phyloP scores from a whole-genome alignment of 164 flowering plant species.

The Dillenia turbinata region DNA sequence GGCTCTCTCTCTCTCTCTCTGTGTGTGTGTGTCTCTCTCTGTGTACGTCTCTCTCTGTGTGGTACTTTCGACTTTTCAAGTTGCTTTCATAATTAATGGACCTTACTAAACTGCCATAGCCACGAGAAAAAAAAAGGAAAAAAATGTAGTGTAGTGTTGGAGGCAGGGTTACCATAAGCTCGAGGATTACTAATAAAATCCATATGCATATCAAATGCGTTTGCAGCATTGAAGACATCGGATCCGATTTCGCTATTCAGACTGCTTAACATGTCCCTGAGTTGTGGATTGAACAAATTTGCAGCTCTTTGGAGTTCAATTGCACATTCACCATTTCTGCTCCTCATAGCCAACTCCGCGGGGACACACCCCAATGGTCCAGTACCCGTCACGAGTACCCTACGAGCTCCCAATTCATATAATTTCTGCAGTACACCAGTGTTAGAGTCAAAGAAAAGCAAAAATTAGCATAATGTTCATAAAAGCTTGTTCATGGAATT shows the following conservation, averaged over 20 bases:
- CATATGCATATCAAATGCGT: slow-evolving; percentile 25
- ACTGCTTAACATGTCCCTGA: slow-evolving; percentile 28
- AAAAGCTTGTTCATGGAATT: too few species aligned
- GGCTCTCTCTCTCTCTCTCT: too few species aligned
- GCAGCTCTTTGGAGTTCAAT: slow-evolving; percentile 48
- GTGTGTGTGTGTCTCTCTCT: too few species aligned
- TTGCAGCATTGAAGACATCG: slow-evolving; percentile 37
- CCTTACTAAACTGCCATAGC: neutral
- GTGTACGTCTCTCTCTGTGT: too few species aligned
- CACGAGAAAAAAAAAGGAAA: neutral
- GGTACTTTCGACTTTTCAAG: too few species aligned
- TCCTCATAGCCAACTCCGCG: slow-evolving; percentile 46
- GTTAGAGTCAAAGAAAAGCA: neutral
- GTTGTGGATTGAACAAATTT: slow-evolving; percentile 47
- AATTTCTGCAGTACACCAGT: slow-evolving; percentile 41
- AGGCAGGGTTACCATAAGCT: slow-evolving; percentile 32
- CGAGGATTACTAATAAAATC: slow-evolving; percentile 43
- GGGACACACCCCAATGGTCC: slow-evolving; percentile 90
- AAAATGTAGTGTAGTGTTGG: neutral
- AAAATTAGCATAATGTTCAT: too few species aligned
- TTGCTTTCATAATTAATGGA: too few species aligned
- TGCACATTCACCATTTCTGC: slow-evolving; percentile 45
- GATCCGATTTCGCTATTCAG: slow-evolving; percentile 40
- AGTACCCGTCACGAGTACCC: slow-evolving; percentile 79
- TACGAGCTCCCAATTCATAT: slow-evolving; percentile 56